Evolutionary conservation across 768 basidiomycete species (phyloP).

Genomic region (Cantharellus anzutake): DNA sequence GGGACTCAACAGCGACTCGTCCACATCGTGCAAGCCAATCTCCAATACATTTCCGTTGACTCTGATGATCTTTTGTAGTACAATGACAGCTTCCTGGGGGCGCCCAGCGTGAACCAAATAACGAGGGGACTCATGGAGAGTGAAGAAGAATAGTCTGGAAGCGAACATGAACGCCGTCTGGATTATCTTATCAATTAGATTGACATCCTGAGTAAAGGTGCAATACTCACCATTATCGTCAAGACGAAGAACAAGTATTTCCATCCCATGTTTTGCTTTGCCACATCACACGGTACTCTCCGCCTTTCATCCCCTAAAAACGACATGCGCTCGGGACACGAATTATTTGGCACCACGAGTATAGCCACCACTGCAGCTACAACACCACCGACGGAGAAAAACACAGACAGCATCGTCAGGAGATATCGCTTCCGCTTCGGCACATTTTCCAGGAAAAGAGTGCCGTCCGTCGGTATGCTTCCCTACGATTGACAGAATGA

Average conservation of each 20-base stretch:
- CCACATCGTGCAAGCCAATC: constrained; percentile 54
- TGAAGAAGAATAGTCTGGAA: constrained; percentile 75
- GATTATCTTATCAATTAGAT: too few relatives aligned
- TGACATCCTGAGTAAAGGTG: too few relatives aligned
- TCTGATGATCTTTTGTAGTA: constrained; percentile 63
- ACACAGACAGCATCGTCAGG: constrained; percentile 80
- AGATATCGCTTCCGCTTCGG: constrained; percentile 84
- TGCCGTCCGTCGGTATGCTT: constrained; percentile 94
- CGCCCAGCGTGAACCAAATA: constrained; percentile 82
- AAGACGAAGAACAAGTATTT: constrained; percentile 60
- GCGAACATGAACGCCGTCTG: constrained; percentile 81
- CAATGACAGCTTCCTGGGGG: constrained; percentile 64
- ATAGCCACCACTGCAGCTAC: constrained; percentile 66
- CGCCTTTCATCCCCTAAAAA: constrained; percentile 8
- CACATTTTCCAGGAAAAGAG: constrained; percentile 79
- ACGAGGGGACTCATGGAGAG: constrained; percentile 83
- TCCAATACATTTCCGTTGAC: constrained; percentile 64
- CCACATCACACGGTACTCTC: constrained; percentile 35
- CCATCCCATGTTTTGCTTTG: constrained; percentile 69
- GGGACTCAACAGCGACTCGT: constrained; percentile 11
- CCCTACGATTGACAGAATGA: constrained; percentile 32
- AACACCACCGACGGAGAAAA: constrained; percentile 88
- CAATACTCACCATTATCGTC: constrained; percentile 54
- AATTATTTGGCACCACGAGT: constrained; percentile 47
- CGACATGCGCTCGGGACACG: constrained; percentile 13